These are phyloP conservation scores for Henningerozyma blattae DNA, from an alignment of 805 yeast species.

Conservation along the genomic window DNA sequence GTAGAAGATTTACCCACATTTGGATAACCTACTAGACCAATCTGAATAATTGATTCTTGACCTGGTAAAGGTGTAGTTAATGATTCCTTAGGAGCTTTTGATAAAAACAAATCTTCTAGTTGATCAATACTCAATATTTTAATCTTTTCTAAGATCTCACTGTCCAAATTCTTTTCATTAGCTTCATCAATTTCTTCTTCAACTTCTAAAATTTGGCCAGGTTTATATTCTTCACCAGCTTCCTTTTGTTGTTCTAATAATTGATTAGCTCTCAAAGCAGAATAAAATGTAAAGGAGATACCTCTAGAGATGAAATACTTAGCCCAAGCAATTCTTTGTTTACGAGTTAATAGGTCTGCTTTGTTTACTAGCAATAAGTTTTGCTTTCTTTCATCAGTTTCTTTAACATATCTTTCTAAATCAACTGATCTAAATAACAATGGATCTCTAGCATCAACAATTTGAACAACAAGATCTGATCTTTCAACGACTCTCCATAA, in stretches of 20 bases:
- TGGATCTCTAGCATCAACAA: conserved; percentile 96
- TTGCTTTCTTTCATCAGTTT: conserved; percentile 60
- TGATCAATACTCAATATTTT: conserved; percentile 73
- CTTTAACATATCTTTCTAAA: conserved; percentile 71
- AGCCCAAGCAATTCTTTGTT: conserved; percentile 83
- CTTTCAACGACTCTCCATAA: conserved; percentile 96
- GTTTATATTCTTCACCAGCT: conserved; percentile 17
- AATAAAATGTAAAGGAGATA: conserved; percentile 84
- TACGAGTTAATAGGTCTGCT: conserved; percentile 72
- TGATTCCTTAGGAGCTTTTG: conserved; percentile 60
- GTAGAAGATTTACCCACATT: conserved; percentile 97
- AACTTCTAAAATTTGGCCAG: conserved; percentile 4
- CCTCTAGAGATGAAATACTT: conserved; percentile 53
- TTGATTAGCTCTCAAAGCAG: conserved; percentile 78
- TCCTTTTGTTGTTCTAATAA: conserved; percentile 50
- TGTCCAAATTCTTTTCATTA: conserved; percentile 20
- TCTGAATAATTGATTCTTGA: conserved; percentile 56
- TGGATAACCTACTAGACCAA: conserved; percentile 97
- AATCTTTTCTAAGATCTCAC: conserved; percentile 35
- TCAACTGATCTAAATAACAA: conserved; percentile 80
- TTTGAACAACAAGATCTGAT: conserved; percentile 87
- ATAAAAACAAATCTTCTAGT: conserved; percentile 66
- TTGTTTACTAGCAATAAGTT: conserved; percentile 83
- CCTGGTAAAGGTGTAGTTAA: conserved; percentile 42
- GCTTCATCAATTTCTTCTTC: conserved; percentile 23